Percentiles rank a stretch among this genome's conserved stretches.
Evolutionary conservation across 371 early-diverging fungal genomes (phyloP).

Genomic region (Mortierella sp.): DNA sequence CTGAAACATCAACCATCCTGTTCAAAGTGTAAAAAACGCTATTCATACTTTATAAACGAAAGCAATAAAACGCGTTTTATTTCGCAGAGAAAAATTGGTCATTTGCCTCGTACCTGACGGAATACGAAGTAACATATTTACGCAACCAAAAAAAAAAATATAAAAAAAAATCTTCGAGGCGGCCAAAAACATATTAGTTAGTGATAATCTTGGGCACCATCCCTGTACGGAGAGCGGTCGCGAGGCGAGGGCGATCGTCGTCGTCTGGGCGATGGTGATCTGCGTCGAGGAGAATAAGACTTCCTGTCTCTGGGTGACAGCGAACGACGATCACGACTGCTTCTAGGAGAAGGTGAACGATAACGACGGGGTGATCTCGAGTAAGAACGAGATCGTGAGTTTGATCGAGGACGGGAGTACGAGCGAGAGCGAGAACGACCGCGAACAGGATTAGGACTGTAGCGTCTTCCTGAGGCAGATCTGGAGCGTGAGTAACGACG

Average conservation of each 20-base stretch:
- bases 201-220: too few relatives aligned
- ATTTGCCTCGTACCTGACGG: too few relatives aligned
- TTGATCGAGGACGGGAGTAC: slow-evolving; percentile 44
- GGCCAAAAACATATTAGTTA: too few relatives aligned
- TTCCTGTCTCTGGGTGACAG: slow-evolving; percentile 21
- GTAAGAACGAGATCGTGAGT: slow-evolving; percentile 30
- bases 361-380: slow-evolving; percentile 41
- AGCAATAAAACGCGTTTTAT: too few relatives aligned
- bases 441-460: slow-evolving; percentile 34
- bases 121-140: too few relatives aligned
- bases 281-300: neutral
- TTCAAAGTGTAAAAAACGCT: too few relatives aligned
- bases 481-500: slow-evolving; percentile 48
- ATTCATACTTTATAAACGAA: too few relatives aligned
- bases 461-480: slow-evolving; percentile 34
- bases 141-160: too few relatives aligned
- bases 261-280: slow-evolving; percentile 35
- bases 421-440: slow-evolving; percentile 30
- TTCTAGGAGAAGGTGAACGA: slow-evolving; percentile 19
- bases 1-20: too few relatives aligned
- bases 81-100: too few relatives aligned
- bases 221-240: too few relatives aligned
- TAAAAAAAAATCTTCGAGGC: too few relatives aligned
- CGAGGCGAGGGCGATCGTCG: neutral
- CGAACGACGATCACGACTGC: slow-evolving; percentile 19